These are phyloP conservation scores for Kodamaea sagamina DNA, from an alignment of 805 yeast genomes.

Conservation along the genomic window DNA sequence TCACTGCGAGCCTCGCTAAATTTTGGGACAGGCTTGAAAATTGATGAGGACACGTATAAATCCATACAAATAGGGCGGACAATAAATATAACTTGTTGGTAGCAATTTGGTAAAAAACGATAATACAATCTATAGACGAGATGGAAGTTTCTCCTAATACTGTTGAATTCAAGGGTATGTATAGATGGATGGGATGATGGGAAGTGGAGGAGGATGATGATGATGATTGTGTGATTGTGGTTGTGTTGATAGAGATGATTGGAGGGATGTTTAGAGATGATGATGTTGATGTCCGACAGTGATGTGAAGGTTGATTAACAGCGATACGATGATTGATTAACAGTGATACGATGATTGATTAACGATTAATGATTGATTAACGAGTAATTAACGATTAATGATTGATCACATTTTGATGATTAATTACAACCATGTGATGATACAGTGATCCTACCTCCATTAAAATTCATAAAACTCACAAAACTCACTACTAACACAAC, in stretches of 20 bases:
- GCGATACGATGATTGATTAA: conserved; percentile 1
- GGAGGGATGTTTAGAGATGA: neutral
- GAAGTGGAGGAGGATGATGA: neutral
- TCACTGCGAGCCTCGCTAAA: conserved; percentile 4
- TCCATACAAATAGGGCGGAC: conserved; percentile 6
- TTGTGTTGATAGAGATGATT: neutral
- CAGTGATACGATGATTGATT: neutral
- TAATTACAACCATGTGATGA: no score
- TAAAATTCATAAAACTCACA: no score
- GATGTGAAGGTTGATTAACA: no score
- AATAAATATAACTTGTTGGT: conserved; percentile 5
- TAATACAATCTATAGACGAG: conserved; percentile 17
- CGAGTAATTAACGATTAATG: neutral
- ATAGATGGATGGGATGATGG: neutral
- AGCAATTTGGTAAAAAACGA: conserved; percentile 4
- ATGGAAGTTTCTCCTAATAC: conserved; percentile 75
- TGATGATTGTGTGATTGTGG: neutral
- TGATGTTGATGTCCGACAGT: neutral
- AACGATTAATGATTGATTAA: neutral
- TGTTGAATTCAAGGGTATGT: conserved; percentile 80
- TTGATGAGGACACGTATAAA: conserved; percentile 10
- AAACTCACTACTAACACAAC: conserved; percentile 16
- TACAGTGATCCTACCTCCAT: no score
- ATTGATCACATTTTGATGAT: neutral
- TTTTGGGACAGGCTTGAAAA: conserved; percentile 4